A percentile compares a stretch with the other conserved stretches of the same genome.
Evolutionary conservation across 129 eudicot species (phyloP).

Genomic region (Arctium minus): DNA sequence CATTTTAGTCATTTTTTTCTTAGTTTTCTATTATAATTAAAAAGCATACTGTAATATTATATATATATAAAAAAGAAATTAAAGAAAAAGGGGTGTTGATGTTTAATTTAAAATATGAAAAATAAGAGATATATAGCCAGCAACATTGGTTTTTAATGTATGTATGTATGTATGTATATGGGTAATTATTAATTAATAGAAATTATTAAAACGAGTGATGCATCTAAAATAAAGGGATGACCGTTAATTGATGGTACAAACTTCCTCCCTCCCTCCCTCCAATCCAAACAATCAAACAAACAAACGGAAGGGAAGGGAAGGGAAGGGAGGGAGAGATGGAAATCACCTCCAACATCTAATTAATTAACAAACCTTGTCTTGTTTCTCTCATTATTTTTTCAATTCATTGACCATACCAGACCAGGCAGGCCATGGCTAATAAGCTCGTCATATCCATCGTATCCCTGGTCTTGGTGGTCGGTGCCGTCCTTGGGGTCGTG

Average conservation of each 20-base stretch:
- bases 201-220: not conserved
- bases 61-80: no score
- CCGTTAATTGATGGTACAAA: not conserved
- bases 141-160: no score
- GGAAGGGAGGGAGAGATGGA: not conserved
- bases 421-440: slow-evolving; percentile 19
- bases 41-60: no score
- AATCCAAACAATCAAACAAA: not conserved
- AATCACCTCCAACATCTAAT: not conserved
- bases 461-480: slow-evolving; percentile 43
- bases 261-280: not conserved
- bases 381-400: not conserved
- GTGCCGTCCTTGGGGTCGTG: slow-evolving; percentile 31
- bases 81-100: no score
- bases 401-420: not conserved
- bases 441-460: slow-evolving; percentile 30
- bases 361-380: not conserved
- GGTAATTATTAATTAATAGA: not conserved
- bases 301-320: no score
- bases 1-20: no score
- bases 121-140: no score
- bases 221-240: not conserved
- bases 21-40: no score
- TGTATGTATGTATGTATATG: not conserved
- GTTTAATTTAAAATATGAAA: no score